Base-by-base conservation (phyloP, 768 basidiomycete genomes). In the Calocera cornea region DNA sequence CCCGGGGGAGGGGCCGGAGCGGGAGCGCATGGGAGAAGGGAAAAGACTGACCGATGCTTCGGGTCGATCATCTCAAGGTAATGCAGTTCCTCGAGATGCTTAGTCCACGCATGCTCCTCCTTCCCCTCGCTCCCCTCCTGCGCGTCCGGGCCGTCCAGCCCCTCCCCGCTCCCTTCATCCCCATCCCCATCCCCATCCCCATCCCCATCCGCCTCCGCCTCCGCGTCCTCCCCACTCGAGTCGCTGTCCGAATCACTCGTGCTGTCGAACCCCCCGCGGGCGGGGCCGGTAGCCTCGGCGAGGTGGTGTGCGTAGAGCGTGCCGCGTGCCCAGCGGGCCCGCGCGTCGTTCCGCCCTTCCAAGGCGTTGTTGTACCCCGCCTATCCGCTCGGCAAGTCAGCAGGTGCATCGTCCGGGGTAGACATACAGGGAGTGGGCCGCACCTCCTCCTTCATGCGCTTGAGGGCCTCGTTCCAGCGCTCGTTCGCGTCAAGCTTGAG, bases 61-160 rank as follows among this genome's bases (percentile, higher is more conserved):
- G 78, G 79, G 71, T 86, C 85, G 34, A 86, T 79, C 33, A 86
- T 76, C 71, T 86, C 85, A n/a, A 86, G 74, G 83, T 84, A 86
- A 72, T 86, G 84, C 70, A 86, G 84, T 0, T 81, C 82, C 73
- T 86, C 84, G 12, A 87, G 76, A 60, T 14, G 77, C 76, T 71
- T 84, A 85, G 65, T 66, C 66, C 64, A 17, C 29, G 65, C 60
- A 16, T 22, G 29, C 22, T 64, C 64, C 41, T 38, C 60, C 41
- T 77, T 73, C 19, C 66, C 54, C 11, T 54, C 49, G n/a, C 31
- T 41, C 19, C 76, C 76, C 2, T 75, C 79, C 16, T n/a, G n/a
- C n/a, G n/a, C n/a, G n/a, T n/a, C n/a, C n/a, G n/a, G n/a, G n/a
- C n/a, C n/a, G n/a, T n/a, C n/a, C n/a, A n/a, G n/a, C n/a, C 76